Evolutionary conservation across 495 filamentous ascomycete species (phyloP), one percentile per base, ranked within the genome.

Genomic region (Margaritispora aquatica): DNA sequence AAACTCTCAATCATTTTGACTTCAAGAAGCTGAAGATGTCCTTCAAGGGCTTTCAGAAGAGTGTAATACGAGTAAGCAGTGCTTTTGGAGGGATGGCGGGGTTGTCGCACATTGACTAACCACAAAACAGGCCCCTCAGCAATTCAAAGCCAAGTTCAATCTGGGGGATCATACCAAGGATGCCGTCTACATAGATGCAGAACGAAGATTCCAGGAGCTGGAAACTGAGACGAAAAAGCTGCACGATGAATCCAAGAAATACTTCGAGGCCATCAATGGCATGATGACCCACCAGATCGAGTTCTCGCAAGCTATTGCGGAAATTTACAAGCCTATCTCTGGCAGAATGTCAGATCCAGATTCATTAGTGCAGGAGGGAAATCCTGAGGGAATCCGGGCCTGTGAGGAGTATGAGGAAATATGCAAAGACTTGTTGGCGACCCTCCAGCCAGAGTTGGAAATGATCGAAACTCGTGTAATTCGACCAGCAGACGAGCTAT

Each of bases 211-310:
- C 68, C 76, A 89, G 55, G 95, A 99, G 73, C 83, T 99, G 58
- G 94, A 99, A 74, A 82, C 75, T 68, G 94, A 99, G 74, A 97
- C 95, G 20, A 96, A 96, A 78, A 90, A 86, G 68, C 85, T 99
- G 5, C 93, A 97, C 74, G 89, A 94, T 76, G 92, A 96, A 69
- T 92, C 88, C 26, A 88, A 90, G 70, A 96, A 94, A 75, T 92
- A 99, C 73, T 96, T 94, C 64, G 85, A 96, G 41, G 91, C 94
- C 69, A 96, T 99, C 71, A 97, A 97, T 74, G 89, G 91, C 77
- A 99, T 99, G 94, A 77, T 99, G 64, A 85, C 77, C 72, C 91
- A 96, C 75, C 94, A 99, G 74, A 97, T 97, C 78, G 95, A 95
- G 73, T 99, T 99, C 78, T 95, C 92, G 64, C 86, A 96, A 76